Evolutionary conservation across 1,139 yeast genomes (phyloP).

Genomic region (Geotrichum klebahnii): DNA sequence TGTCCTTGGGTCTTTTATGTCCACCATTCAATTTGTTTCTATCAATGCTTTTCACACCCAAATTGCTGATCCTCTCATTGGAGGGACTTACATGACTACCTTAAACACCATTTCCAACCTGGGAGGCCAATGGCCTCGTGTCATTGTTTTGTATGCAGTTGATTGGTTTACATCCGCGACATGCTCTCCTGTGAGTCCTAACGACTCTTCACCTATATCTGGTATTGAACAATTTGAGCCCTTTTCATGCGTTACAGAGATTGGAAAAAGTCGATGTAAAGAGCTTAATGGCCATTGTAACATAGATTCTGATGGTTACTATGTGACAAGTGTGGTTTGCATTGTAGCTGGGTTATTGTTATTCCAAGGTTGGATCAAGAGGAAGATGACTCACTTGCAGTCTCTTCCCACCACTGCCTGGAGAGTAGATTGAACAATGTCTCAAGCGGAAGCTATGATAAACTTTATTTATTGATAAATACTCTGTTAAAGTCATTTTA

Average conservation of each 20-base stretch:
- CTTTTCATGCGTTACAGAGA: constrained; percentile 44
- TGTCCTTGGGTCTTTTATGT: constrained; percentile 82
- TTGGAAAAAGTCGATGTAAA: constrained; percentile 50
- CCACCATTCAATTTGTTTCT: constrained; percentile 91
- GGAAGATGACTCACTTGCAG: constrained; percentile 56
- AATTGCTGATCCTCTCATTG: constrained; percentile 91
- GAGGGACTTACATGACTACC: constrained; percentile 97
- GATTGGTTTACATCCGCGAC: constrained; percentile 67
- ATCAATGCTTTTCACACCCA: constrained; percentile 92
- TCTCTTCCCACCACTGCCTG: constrained; percentile 62
- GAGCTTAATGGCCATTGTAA: constrained; percentile 53
- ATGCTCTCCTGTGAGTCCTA: constrained; percentile 44
- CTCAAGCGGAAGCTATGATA: background rate
- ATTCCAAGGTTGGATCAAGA: constrained; percentile 62
- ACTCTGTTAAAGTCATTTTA: no score
- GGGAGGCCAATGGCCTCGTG: constrained; percentile 97
- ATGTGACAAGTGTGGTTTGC: constrained; percentile 69
- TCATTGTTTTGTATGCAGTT: constrained; percentile 70
- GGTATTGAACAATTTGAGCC: constrained; percentile 31
- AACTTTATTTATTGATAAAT: no score
- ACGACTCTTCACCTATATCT: constrained; percentile 27
- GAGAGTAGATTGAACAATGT: constrained; percentile 47
- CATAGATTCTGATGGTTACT: constrained; percentile 73
- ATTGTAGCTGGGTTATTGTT: constrained; percentile 61
- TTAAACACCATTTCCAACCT: constrained; percentile 85